Evolutionary conservation across 108 stramenopile genomes (phyloP).

Genomic region (Cyclotella kingstonii): DNA sequence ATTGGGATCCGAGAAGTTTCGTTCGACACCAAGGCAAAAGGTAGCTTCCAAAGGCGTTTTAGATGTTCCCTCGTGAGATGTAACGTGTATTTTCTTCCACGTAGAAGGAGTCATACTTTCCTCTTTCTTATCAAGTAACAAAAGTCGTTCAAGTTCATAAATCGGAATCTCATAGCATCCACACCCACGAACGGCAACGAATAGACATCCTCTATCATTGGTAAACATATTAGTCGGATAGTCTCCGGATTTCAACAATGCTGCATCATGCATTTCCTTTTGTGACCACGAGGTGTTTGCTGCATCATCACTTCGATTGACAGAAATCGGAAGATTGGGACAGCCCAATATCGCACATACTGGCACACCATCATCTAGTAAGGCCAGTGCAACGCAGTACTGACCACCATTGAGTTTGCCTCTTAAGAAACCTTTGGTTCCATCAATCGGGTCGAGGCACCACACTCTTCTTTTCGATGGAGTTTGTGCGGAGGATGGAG

Average conservation of each 20-base stretch:
- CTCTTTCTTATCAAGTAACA: background rate
- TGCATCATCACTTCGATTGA: background rate
- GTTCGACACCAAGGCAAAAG: conserved; percentile 70
- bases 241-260: background rate
- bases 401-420: conserved; percentile 57
- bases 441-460: conserved; percentile 89
- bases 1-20: conserved; percentile 51
- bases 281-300: conserved; percentile 32
- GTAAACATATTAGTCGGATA: conserved; percentile 21
- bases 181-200: conserved; percentile 66
- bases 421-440: conserved; percentile 88
- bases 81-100: conserved; percentile 39
- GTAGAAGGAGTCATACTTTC: background rate
- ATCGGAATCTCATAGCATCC: conserved; percentile 73
- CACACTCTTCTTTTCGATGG: conserved; percentile 46
- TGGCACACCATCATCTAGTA: conserved; percentile 66
- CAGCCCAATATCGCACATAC: conserved; percentile 77
- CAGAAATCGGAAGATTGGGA: conserved; percentile 58
- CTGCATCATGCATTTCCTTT: conserved; percentile 25
- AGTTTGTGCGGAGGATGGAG: background rate
- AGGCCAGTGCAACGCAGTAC: conserved; percentile 72
- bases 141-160: conserved; percentile 6
- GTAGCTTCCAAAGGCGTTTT: conserved; percentile 25
- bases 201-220: conserved; percentile 61
- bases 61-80: conserved; percentile 35